Base-by-base conservation (phyloP, 306 rosid genomes). In the Luffa aegyptiaca region DNA sequence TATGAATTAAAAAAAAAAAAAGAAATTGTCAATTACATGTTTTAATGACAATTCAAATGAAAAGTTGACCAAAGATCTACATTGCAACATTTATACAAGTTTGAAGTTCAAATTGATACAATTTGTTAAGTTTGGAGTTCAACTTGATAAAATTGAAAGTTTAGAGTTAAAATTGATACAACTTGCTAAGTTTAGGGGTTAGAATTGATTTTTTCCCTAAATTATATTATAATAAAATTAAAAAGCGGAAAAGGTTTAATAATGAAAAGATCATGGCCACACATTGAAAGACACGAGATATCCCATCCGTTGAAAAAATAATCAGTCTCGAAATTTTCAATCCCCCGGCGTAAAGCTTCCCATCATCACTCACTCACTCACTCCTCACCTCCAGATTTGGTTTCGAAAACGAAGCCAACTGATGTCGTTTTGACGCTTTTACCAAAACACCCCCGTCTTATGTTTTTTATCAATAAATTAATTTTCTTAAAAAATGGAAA, bases 331-430 rank as follows among this genome's bases (percentile, higher is more conserved):
- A 84, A 87, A 72, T 80, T 84, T 84, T 66, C 85, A 83, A 86
- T 73, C 18, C 68, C 84, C 84, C 44, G 5, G 42, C 52, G 78
- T 82, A 92, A 89, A 77, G 88, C 91, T 84, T 75, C 82, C 86
- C 88, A 87, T 86, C 81, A 88, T 90, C 87, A 86, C 82, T 88
- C 66, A 26, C 82, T 88, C 66, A 26, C 31, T 26, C 31, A 26
- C 31, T 26, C 36, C 26, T 16, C 41, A 31, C 85, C 92, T 93
- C 87, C 93, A 87, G 91, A 90, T 90, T 88, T 92, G 87, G 91
- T 81, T 90, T 89, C 88, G 88, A 84, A 88, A 88, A 82, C 88
- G 82, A 86, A 79, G 89, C 91, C 39, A 62, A 53, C 85, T 82
- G 86, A 81, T 17, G 79, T 58, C 79, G 90, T 75, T 82, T 16